These are phyloP conservation scores for Chlorella sp. DNA, from an alignment of 139 green algal species.

Conservation along the genomic window DNA sequence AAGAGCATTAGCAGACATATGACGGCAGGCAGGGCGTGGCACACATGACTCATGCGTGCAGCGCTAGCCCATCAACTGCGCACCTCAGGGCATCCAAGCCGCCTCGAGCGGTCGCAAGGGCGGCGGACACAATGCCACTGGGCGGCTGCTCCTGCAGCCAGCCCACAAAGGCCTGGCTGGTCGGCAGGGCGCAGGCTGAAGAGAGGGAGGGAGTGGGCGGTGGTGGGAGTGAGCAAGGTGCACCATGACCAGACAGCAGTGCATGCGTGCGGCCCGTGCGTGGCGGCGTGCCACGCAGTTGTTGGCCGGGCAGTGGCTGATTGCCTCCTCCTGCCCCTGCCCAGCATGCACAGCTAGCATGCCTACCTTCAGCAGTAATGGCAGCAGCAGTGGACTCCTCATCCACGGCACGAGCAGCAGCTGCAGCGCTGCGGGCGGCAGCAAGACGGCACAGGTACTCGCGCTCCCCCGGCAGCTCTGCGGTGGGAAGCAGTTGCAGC, in stretches of 20 bases:
- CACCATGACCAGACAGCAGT: no score
- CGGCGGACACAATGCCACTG: constrained; percentile 20
- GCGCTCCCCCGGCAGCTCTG: background rate
- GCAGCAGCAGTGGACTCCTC: background rate
- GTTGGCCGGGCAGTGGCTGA: no score
- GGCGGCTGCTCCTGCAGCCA: constrained; percentile 26
- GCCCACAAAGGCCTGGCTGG: constrained; percentile 26
- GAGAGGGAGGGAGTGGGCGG: background rate
- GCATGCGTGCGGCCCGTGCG: no score
- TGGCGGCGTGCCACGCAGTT: no score
- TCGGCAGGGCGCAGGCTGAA: constrained; percentile 3
- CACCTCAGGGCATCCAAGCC: constrained; percentile 13
- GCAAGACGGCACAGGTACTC: constrained; percentile 17
- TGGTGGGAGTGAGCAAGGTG: background rate
- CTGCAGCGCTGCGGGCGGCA: background rate
- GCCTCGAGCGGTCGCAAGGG: background rate
- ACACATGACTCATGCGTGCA: no score
- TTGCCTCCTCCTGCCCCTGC: no score
- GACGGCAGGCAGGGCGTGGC: no score
- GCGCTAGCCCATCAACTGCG: background rate
- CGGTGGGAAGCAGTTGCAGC: background rate
- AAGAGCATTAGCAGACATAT: no score
- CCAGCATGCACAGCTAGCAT: background rate
- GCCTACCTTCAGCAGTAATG: background rate
- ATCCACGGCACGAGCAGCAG: background rate